phyloP scores from a whole-genome alignment of 2,329 filamentous ascomycete species.

The Aspergillus quadricinctus region DNA sequence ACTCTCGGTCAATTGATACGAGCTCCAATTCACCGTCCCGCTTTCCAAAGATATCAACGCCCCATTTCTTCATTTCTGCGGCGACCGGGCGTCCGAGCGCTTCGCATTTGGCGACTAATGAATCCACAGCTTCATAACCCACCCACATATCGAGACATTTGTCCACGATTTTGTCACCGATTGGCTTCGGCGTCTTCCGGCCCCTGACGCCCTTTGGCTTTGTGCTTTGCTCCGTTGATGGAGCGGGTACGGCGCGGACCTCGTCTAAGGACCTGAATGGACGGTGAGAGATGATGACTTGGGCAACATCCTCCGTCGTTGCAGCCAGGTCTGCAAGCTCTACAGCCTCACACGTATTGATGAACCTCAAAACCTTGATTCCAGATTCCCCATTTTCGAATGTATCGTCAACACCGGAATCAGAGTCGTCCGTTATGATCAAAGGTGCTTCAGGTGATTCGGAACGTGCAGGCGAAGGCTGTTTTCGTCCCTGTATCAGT shows the following conservation, averaged over 20 bases:
- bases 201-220: slow-evolving; percentile 50
- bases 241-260: slow-evolving; percentile 60
- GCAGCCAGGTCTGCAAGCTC: slow-evolving; percentile 80
- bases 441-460: slow-evolving; percentile 33
- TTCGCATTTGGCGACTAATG: slow-evolving; percentile 73
- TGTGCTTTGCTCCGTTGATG: slow-evolving; percentile 29
- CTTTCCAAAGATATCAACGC: slow-evolving; percentile 61
- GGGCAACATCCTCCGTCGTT: slow-evolving; percentile 64
- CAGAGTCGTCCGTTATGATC: slow-evolving; percentile 45
- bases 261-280: slow-evolving; percentile 67
- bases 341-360: slow-evolving; percentile 72
- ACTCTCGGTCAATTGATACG: slow-evolving; percentile 47
- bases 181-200: slow-evolving; percentile 48
- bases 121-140: slow-evolving; percentile 78
- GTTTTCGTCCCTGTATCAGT: slow-evolving; percentile 49
- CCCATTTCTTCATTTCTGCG: slow-evolving; percentile 63
- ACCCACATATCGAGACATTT: slow-evolving; percentile 68
- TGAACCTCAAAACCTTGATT: slow-evolving; percentile 65
- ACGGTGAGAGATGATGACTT: slow-evolving; percentile 65
- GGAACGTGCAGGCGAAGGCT: slow-evolving; percentile 26
- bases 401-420: slow-evolving; percentile 33
- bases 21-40: slow-evolving; percentile 59
- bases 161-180: slow-evolving; percentile 65
- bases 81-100: slow-evolving; percentile 63
- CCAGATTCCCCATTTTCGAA: slow-evolving; percentile 43